These are phyloP conservation scores for Lasiodiplodia citricola DNA, from an alignment of 2,329 filamentous ascomycete genomes.

Conservation along the genomic window DNA sequence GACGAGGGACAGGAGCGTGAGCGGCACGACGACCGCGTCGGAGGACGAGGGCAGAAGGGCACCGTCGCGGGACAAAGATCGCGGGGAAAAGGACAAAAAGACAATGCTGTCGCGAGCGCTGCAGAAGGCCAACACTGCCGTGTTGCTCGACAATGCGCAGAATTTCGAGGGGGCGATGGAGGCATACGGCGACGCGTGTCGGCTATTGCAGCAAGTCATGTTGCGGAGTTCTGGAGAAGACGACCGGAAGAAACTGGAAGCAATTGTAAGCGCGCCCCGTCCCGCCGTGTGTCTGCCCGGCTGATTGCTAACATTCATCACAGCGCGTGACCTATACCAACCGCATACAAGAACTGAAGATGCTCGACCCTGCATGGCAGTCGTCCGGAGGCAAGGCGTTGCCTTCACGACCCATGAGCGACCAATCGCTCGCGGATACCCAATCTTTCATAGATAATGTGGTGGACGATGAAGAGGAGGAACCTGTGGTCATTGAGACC, in stretches of 20 bases:
- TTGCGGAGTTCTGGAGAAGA: constrained; percentile 81
- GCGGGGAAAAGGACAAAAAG: constrained; percentile 68
- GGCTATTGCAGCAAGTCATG: constrained; percentile 86
- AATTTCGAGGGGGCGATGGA: constrained; percentile 91
- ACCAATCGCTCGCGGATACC: constrained; percentile 54
- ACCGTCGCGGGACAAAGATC: constrained; percentile 47
- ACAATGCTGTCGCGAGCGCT: constrained; percentile 95
- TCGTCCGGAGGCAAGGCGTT: constrained; percentile 71
- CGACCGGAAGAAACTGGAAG: constrained; percentile 87
- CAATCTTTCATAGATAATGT: constrained; percentile 39
- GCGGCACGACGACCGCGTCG: constrained; percentile 20
- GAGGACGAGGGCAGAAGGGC: constrained; percentile 23
- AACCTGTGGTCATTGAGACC: constrained; percentile 56
- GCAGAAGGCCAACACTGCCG: constrained; percentile 93
- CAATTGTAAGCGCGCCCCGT: constrained; percentile 72
- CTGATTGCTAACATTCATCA: constrained; percentile 1
- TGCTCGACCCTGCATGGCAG: constrained; percentile 64
- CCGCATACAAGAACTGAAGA: constrained; percentile 84
- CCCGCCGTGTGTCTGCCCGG: neutral
- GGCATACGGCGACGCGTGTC: constrained; percentile 90
- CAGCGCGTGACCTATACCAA: constrained; percentile 89
- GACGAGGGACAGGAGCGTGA: constrained; percentile 25
- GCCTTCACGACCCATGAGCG: constrained; percentile 71
- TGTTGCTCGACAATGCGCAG: constrained; percentile 92
- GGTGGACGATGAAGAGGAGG: constrained; percentile 43